phyloP scores from a whole-genome alignment of 805 yeast species.

The Debaryomyces prosopidis region DNA sequence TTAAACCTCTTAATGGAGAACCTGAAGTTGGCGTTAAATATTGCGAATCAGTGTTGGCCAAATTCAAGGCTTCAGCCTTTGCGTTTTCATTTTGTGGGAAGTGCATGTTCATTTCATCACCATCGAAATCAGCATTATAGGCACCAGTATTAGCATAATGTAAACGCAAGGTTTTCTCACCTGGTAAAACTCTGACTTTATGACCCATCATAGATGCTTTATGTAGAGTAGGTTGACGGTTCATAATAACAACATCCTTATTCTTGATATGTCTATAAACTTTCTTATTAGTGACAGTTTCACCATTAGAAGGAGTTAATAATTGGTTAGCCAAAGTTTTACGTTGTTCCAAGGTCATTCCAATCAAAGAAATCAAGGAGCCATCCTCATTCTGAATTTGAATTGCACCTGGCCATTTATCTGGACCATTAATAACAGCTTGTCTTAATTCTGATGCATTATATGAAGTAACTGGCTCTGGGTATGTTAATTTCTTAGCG shows the following conservation, averaged over 20 bases:
- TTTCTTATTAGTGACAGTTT: constrained; percentile 79
- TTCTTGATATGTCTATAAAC: constrained; percentile 93
- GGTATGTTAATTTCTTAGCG: constrained; percentile 92
- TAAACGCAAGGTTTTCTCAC: constrained; percentile 92
- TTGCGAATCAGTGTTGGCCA: constrained; percentile 97
- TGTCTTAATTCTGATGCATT: constrained; percentile 88
- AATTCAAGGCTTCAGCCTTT: constrained; percentile 88
- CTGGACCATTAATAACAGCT: constrained; percentile 97
- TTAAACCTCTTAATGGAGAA: constrained; percentile 95
- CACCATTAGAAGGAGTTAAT: constrained; percentile 74
- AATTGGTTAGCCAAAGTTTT: constrained; percentile 93
- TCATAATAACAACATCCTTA: constrained; percentile 95
- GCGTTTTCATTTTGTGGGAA: constrained; percentile 98
- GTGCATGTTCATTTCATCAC: constrained; percentile 99
- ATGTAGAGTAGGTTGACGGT: constrained; percentile 98
- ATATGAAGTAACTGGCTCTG: constrained; percentile 95
- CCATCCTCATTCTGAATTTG: constrained; percentile 97
- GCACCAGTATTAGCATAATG: constrained; percentile 99
- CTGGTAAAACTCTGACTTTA: constrained; percentile 93
- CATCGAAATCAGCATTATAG: constrained; percentile 98
- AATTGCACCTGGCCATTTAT: constrained; percentile 97
- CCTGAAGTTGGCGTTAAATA: constrained; percentile 98
- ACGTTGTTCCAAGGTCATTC: constrained; percentile 92
- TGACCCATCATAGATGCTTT: constrained; percentile 99
- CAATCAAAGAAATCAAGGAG: constrained; percentile 71